Evolutionary conservation across 352 stramenopile species (phyloP).

Genomic region (Blastocystis sp.): DNA sequence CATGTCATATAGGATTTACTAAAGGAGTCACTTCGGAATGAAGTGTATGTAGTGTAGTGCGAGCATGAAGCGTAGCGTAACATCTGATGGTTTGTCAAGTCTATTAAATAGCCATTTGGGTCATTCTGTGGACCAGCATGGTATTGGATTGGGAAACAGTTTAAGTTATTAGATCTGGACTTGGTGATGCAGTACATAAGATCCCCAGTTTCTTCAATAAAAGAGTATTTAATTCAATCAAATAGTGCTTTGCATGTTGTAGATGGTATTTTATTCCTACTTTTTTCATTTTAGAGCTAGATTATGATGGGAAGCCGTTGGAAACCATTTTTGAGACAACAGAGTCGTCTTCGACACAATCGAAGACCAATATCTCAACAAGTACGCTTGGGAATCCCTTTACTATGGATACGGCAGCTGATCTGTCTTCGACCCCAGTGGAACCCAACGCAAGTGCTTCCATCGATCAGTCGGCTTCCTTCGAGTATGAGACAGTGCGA

Average conservation of each 20-base stretch:
- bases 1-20: background rate
- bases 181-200: background rate
- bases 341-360: background rate
- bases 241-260: background rate
- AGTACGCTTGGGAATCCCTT: background rate
- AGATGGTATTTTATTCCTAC: background rate
- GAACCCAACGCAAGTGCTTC: background rate
- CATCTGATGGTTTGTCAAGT: background rate
- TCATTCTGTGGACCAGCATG: background rate
- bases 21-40: background rate
- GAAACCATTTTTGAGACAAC: constrained; percentile 32
- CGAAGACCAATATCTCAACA: background rate
- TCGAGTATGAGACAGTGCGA: background rate
- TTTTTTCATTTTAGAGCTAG: background rate
- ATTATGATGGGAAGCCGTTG: background rate
- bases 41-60: background rate
- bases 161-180: background rate
- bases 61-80: background rate
- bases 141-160: background rate
- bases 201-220: background rate
- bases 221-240: background rate
- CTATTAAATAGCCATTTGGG: background rate
- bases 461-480: background rate
- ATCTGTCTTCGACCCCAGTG: background rate
- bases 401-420: background rate